Percentiles rank a stretch among this genome's conserved stretches.
Evolutionary conservation across 148 eudicot genomes (phyloP).

Genomic region (Vaccinium corymbosum): DNA sequence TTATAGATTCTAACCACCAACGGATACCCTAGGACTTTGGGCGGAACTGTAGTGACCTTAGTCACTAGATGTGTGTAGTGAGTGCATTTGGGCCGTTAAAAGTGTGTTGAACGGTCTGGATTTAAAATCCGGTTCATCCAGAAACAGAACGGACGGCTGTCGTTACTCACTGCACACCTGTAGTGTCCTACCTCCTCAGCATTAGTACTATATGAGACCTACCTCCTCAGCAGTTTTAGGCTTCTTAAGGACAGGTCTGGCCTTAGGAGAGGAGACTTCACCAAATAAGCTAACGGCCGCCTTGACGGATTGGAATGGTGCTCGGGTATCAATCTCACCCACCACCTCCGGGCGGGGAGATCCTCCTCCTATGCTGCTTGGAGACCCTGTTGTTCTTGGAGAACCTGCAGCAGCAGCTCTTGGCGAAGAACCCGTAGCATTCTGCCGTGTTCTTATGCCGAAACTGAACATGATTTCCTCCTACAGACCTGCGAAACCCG

Average conservation of each 20-base stretch:
- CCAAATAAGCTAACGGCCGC: conserved; percentile 84
- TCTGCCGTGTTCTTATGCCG: conserved; percentile 42
- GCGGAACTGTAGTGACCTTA: not conserved
- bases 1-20: not conserved
- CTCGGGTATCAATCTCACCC: conserved; percentile 83
- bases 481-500: conserved; percentile 14
- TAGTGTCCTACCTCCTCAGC: too few species aligned
- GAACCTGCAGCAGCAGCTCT: conserved; percentile 20
- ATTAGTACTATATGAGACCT: not conserved
- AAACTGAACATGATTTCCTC: conserved; percentile 29
- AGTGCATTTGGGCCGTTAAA: too few species aligned
- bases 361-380: not conserved
- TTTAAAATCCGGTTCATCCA: too few species aligned
- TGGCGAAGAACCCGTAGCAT: conserved; percentile 32
- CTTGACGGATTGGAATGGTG: conserved; percentile 82
- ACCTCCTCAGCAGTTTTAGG: conserved; percentile 62
- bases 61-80: too few species aligned
- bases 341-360: conserved; percentile 59
- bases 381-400: conserved; percentile 29
- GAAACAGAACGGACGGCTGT: too few species aligned
- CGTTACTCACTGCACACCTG: too few species aligned
- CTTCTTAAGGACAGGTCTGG: conserved; percentile 33
- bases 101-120: too few species aligned
- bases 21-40: not conserved
- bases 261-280: conserved; percentile 44